Percentiles rank a stretch among this genome's conserved stretches.
Evolutionary conservation across 257 asterid species (phyloP).

Genomic region (Solanum sejunctum): DNA sequence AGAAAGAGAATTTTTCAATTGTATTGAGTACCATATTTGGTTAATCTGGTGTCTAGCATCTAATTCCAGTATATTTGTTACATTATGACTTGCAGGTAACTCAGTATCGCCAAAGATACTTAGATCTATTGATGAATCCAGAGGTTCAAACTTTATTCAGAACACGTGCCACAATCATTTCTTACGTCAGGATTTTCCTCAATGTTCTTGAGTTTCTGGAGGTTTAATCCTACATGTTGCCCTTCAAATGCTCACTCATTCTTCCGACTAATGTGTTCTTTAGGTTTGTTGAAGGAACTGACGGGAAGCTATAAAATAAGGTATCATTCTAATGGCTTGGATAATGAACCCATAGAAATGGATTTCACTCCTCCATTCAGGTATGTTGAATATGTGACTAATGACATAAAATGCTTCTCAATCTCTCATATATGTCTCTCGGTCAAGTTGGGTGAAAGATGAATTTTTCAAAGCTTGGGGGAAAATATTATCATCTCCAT

Average conservation of each 20-base stretch:
- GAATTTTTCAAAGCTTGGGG: too few relatives aligned
- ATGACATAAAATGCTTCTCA: background rate
- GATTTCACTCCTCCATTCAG: conserved; percentile 4
- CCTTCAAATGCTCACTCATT: background rate
- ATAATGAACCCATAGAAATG: background rate
- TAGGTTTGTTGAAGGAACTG: background rate
- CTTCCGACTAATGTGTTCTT: background rate
- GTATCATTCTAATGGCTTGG: background rate
- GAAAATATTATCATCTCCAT: too few relatives aligned
- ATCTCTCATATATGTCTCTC: too few relatives aligned
- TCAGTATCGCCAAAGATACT: background rate
- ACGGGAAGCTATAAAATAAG: background rate
- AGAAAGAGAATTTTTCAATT: background rate
- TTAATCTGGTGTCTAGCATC: background rate
- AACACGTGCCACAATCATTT: background rate
- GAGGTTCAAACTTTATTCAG: background rate
- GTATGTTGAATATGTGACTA: background rate
- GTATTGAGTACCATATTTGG: background rate
- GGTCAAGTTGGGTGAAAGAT: too few relatives aligned
- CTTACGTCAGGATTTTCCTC: background rate
- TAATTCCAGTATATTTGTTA: background rate
- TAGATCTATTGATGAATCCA: background rate
- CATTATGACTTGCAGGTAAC: background rate
- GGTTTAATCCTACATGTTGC: background rate
- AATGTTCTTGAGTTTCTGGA: background rate